Base-by-base conservation (phyloP, 371 early-diverging fungal genomes). In the Massospora cicadina region DNA sequence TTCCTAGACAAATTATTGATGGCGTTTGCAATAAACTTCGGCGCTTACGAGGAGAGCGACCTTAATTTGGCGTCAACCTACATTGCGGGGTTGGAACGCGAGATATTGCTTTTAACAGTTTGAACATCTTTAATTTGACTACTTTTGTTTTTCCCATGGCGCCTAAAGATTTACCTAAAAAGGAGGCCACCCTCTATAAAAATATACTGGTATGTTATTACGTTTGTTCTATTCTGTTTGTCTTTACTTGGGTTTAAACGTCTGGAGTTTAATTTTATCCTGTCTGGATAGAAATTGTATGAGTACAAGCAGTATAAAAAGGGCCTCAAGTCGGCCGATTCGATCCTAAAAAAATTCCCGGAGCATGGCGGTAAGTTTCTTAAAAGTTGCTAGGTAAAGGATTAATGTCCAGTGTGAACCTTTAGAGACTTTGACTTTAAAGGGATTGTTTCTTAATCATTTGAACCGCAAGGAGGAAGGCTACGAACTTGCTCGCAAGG, bases 271-370 rank as follows among this genome's bases (percentile, higher is more conserved):
- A 30, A 17, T n/a, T 24, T 7, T 2, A 56, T 17, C n/a, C 43
- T 55, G 67, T 56, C 12, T 64, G 68, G n/a, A 25, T 64, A 93
- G 93, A 91, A 87, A 84, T 81, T 84, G 67, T 95, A 90, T 72
- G 98, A 98, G 72, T 76, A 77, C 69, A 89, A 89, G 74, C 91
- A 94, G 72, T 94, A 94, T 79, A 94, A 94, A 74, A 91, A 90
- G 70, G 98, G 95, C 7, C 73, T 95, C 21, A 94, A 95, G 75
- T 72, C 81, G 7, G 81, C 88, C 23, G 96, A 98, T 32, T 81
- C 85, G 71, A 92, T 98, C 68, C 76, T 98, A 61, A 90, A 87
- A 75, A 95, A 89, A 78, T 82, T 78, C 64, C 93, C 98, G 54
- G 87, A 91, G 32, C 94, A 98, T 77, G 95, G 95, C 66, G 90